phyloP scores from a whole-genome alignment of 768 basidiomycete species.

The Trametes sanguinea region DNA sequence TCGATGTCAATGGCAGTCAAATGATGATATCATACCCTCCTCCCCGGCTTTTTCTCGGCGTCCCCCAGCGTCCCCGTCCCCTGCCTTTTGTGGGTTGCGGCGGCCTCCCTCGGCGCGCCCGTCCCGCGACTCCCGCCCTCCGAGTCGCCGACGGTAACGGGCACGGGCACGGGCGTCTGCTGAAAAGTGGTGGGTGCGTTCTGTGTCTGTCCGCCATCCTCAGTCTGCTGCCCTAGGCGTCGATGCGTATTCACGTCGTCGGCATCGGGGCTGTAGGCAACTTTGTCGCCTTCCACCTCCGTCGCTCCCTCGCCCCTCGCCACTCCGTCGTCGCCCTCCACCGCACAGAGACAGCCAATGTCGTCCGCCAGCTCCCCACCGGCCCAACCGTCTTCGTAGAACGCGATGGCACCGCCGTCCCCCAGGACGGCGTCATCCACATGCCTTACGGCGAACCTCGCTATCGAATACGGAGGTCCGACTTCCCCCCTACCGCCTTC shows the following conservation, averaged over 20 bases:
- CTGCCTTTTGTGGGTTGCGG: neutral
- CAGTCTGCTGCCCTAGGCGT: slow-evolving; percentile 14
- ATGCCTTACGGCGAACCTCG: slow-evolving; percentile 20
- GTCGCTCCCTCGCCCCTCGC: slow-evolving; percentile 51
- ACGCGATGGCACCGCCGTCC: slow-evolving; percentile 44
- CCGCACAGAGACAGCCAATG: slow-evolving; percentile 47
- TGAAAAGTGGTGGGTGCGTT: neutral
- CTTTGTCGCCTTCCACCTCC: slow-evolving; percentile 79
- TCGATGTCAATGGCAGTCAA: slow-evolving; percentile 17
- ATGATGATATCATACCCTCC: slow-evolving; percentile 19
- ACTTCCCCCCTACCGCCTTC: slow-evolving; percentile 15
- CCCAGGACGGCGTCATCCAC: slow-evolving; percentile 48
- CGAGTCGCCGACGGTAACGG: no score
- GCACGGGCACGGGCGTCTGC: neutral
- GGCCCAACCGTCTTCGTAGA: slow-evolving; percentile 49
- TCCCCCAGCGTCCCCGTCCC: neutral
- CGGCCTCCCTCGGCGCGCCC: slow-evolving; percentile 11
- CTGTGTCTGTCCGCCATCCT: neutral
- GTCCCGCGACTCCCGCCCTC: neutral
- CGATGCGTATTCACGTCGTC: slow-evolving; percentile 74
- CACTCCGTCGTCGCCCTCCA: slow-evolving; percentile 72
- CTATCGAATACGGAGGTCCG: neutral
- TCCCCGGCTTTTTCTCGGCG: slow-evolving; percentile 10
- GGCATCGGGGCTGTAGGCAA: slow-evolving; percentile 85
- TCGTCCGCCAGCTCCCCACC: slow-evolving; percentile 35